These are phyloP conservation scores for Parafenestella ontariensis DNA, from an alignment of 2,329 filamentous ascomycete genomes.

Conservation along the genomic window DNA sequence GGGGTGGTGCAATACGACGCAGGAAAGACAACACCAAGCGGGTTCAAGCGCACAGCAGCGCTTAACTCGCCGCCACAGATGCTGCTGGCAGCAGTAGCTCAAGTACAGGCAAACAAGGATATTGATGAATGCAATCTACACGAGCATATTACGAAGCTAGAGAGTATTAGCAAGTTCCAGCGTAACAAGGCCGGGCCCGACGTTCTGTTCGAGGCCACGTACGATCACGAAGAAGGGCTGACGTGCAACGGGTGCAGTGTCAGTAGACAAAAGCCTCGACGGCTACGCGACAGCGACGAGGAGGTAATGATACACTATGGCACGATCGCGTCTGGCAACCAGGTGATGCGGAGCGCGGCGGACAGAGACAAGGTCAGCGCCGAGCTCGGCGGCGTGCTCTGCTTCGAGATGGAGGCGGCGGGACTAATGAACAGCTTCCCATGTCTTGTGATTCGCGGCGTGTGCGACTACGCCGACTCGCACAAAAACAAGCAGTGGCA, in stretches of 20 bases:
- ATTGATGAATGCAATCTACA: neutral
- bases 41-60: constrained; percentile 15
- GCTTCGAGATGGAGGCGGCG: constrained; percentile 32
- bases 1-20: constrained; percentile 34
- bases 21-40: constrained; percentile 18
- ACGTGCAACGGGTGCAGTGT: constrained; percentile 13
- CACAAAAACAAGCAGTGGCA: constrained; percentile 28
- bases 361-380: constrained; percentile 45
- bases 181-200: constrained; percentile 14
- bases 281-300: constrained; percentile 6
- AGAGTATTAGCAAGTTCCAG: constrained; percentile 10
- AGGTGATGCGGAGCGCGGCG: constrained; percentile 51
- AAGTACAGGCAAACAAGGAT: constrained; percentile 6
- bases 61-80: constrained; percentile 10
- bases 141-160: constrained; percentile 8
- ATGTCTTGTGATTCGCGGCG: constrained; percentile 26
- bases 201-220: constrained; percentile 22
- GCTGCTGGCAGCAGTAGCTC: constrained; percentile 10
- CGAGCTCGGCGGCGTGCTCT: constrained; percentile 21
- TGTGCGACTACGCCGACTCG: constrained; percentile 29
- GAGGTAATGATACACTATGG: constrained; percentile 48
- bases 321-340: constrained; percentile 51
- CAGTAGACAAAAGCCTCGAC: constrained; percentile 1
- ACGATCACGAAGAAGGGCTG: constrained; percentile 17
- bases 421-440: constrained; percentile 33